Evolutionary conservation across 306 rosid genomes (phyloP).

Genomic region (Lablab purpureus): DNA sequence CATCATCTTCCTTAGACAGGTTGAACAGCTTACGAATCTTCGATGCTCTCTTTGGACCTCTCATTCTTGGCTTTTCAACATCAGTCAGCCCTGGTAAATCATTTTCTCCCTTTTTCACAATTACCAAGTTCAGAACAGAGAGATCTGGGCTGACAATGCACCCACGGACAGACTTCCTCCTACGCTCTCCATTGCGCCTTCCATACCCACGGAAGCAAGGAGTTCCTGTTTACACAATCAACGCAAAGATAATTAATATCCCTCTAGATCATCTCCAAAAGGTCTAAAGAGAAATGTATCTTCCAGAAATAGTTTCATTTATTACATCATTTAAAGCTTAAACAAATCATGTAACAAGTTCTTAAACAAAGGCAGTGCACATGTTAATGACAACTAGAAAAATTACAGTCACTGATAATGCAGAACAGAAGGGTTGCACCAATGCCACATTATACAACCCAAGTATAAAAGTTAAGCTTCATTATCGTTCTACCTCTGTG

Average conservation of each 20-base stretch:
- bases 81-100: constrained; percentile 51
- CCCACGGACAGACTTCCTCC: constrained; percentile 55
- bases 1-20: constrained; percentile 52
- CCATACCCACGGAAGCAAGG: constrained; percentile 57
- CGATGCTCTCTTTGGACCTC: constrained; percentile 54
- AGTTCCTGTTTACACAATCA: constrained; percentile 40
- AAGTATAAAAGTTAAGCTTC: not conserved
- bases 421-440: not conserved
- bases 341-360: not conserved
- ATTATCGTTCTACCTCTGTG: constrained; percentile 41
- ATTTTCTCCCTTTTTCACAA: constrained; percentile 51
- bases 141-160: constrained; percentile 56
- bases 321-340: not conserved
- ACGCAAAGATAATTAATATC: not conserved
- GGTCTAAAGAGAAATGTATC: not conserved
- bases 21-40: constrained; percentile 51
- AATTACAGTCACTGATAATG: not conserved
- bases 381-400: not conserved
- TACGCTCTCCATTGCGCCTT: constrained; percentile 52
- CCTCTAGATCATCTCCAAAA: not conserved
- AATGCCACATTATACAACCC: not conserved
- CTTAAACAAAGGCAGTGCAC: not conserved
- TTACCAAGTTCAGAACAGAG: constrained; percentile 51
- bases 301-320: not conserved
- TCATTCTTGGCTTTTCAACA: constrained; percentile 50